These are phyloP conservation scores for Vinca major DNA, from an alignment of 305 asterid species.

Conservation along the genomic window DNA sequence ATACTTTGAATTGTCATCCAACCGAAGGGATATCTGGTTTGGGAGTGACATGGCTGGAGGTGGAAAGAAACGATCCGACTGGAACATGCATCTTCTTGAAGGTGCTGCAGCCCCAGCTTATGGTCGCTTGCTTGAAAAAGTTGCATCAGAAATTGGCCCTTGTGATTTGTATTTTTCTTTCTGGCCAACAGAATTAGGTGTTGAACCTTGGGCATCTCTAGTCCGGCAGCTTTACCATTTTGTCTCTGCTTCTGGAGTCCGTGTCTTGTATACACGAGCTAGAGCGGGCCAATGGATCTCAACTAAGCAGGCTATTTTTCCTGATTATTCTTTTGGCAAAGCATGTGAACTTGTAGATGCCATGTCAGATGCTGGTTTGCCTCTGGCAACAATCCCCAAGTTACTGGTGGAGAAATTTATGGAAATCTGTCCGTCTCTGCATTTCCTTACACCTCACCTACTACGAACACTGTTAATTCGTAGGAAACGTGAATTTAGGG, in stretches of 20 bases:
- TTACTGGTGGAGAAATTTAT: conserved; percentile 58
- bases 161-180: conserved; percentile 65
- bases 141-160: conserved; percentile 75
- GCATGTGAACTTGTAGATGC: conserved; percentile 68
- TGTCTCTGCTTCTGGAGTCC: conserved; percentile 63
- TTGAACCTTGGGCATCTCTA: conserved; percentile 88
- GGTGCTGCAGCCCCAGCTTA: conserved; percentile 94
- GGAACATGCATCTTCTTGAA: conserved; percentile 88
- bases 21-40: conserved; percentile 96
- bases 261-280: conserved; percentile 62
- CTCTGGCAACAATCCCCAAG: conserved; percentile 60
- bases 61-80: conserved; percentile 91
- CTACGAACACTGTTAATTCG: conserved; percentile 69
- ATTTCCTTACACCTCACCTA: conserved; percentile 85
- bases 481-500: conserved; percentile 65
- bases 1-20: conserved; percentile 93
- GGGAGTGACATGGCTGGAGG: conserved; percentile 99
- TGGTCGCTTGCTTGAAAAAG: conserved; percentile 77
- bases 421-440: conserved; percentile 67
- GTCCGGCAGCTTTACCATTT: conserved; percentile 65
- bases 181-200: conserved; percentile 68
- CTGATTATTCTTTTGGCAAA: conserved; percentile 73
- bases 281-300: conserved; percentile 97
- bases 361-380: conserved; percentile 79
- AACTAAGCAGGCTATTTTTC: conserved; percentile 86